phyloP scores from a whole-genome alignment of 2,329 filamentous ascomycete species.

The Monosporascus sp. region DNA sequence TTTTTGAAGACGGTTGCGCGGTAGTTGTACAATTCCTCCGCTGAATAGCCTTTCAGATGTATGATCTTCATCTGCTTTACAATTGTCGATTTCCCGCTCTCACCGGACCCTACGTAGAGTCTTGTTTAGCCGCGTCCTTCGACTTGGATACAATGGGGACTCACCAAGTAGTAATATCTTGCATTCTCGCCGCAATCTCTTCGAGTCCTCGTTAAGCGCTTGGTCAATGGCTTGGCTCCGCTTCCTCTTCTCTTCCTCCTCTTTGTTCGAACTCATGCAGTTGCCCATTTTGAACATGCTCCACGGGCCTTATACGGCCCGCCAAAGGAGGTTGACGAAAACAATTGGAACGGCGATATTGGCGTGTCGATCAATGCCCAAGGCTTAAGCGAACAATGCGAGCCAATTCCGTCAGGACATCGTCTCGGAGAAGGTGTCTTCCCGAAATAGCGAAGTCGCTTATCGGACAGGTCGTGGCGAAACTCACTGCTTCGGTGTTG shows the following conservation, averaged over 20 bases:
- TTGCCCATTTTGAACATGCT: slow-evolving; percentile 62
- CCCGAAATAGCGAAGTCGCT: neutral
- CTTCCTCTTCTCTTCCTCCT: slow-evolving; percentile 91
- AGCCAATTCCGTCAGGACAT: neutral
- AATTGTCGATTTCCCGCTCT: slow-evolving; percentile 98
- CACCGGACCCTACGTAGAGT: slow-evolving; percentile 64
- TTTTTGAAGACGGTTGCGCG: slow-evolving; percentile 98
- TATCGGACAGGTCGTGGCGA: neutral
- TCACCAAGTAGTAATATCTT: slow-evolving; percentile 93
- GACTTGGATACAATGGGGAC: slow-evolving; percentile 1
- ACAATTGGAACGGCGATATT: neutral
- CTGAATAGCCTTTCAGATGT: slow-evolving; percentile 93
- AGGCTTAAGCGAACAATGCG: neutral
- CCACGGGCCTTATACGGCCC: slow-evolving; percentile 8
- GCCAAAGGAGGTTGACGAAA: slow-evolving; percentile 1
- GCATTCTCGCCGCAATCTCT: slow-evolving; percentile 91
- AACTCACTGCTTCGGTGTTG: neutral
- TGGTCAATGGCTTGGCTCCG: slow-evolving; percentile 93
- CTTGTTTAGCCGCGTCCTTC: neutral
- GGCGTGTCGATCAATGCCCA: neutral
- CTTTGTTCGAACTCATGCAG: slow-evolving; percentile 85
- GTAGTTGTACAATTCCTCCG: slow-evolving; percentile 90
- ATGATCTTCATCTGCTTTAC: slow-evolving; percentile 99
- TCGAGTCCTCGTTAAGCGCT: slow-evolving; percentile 89
- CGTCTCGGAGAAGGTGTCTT: neutral